Evolutionary conservation across 2,329 filamentous ascomycete species (phyloP).

Genomic region (Fusarium verticillioides): DNA sequence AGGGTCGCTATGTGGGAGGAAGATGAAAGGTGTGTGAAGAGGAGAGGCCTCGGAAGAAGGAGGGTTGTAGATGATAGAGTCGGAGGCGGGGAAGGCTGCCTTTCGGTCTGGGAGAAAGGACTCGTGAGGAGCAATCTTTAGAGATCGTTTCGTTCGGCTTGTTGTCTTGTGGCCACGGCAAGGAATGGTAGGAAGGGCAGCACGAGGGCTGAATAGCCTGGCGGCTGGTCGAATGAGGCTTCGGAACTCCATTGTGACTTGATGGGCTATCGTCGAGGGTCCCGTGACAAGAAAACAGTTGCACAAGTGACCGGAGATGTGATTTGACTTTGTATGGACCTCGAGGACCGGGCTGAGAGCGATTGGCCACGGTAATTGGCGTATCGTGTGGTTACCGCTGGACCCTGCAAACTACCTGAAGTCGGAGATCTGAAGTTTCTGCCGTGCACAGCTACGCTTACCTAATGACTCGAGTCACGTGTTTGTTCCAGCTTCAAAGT

Average conservation of each 20-base stretch:
- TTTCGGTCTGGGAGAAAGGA: slow-evolving; percentile 63
- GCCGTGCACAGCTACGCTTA: slow-evolving; percentile 21
- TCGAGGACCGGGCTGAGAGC: slow-evolving; percentile 33
- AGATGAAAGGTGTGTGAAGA: slow-evolving; percentile 73
- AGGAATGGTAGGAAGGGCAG: slow-evolving; percentile 42
- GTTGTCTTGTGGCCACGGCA: slow-evolving; percentile 62
- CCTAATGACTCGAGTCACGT: not conserved
- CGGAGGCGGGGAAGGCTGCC: slow-evolving; percentile 45
- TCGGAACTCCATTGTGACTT: slow-evolving; percentile 50
- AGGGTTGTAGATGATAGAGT: slow-evolving; percentile 67
- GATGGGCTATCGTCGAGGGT: slow-evolving; percentile 14
- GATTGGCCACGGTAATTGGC: slow-evolving; percentile 42
- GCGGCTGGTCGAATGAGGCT: slow-evolving; percentile 50
- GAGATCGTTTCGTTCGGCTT: slow-evolving; percentile 64
- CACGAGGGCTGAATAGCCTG: slow-evolving; percentile 46
- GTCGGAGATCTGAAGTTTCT: slow-evolving; percentile 44
- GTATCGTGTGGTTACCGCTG: slow-evolving; percentile 31
- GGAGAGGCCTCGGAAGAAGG: slow-evolving; percentile 66
- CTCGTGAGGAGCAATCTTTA: slow-evolving; percentile 70
- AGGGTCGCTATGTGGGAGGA: slow-evolving; percentile 68
- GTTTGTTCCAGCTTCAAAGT: accelerated
- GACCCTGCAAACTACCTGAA: slow-evolving; percentile 31
- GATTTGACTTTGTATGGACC: slow-evolving; percentile 9
- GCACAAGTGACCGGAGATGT: not conserved
- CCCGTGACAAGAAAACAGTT: not conserved